Percentiles rank a stretch among this genome's conserved stretches.
phyloP scores from a whole-genome alignment of 2,329 filamentous ascomycete genomes.

The Paecilomyces niveus region DNA sequence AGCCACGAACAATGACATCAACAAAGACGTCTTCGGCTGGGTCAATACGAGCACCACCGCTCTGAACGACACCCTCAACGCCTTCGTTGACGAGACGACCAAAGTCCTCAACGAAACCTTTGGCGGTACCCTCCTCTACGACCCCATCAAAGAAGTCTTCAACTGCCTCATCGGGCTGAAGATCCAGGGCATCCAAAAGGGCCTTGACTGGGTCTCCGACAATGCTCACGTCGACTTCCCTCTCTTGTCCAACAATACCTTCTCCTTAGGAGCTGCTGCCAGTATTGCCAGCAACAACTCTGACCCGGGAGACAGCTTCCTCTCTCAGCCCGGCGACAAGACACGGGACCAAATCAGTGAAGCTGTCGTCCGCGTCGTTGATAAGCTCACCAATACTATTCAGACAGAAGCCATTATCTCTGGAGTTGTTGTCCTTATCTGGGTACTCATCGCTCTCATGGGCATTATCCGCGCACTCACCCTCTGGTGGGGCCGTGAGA shows the following conservation, averaged over 20 bases:
- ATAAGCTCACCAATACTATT: slow-evolving; percentile 61
- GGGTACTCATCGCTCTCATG: slow-evolving; percentile 67
- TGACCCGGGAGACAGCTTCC: slow-evolving; percentile 58
- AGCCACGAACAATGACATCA: slow-evolving; percentile 63
- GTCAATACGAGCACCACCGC: slow-evolving; percentile 76
- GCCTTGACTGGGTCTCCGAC: slow-evolving; percentile 88
- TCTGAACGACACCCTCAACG: slow-evolving; percentile 77
- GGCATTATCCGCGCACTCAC: slow-evolving; percentile 62
- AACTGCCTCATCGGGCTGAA: slow-evolving; percentile 86
- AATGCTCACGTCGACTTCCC: slow-evolving; percentile 79
- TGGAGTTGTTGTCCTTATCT: slow-evolving; percentile 64
- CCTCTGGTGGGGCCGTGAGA: slow-evolving; percentile 54
- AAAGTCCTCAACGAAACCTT: slow-evolving; percentile 69
- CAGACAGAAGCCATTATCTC: slow-evolving; percentile 75
- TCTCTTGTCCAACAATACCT: slow-evolving; percentile 68
- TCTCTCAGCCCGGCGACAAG: slow-evolving; percentile 65
- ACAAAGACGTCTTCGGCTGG: slow-evolving; percentile 77
- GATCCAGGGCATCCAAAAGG: slow-evolving; percentile 74
- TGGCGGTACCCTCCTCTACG: slow-evolving; percentile 70
- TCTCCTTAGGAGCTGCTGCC: slow-evolving; percentile 67
- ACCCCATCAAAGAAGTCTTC: slow-evolving; percentile 71
- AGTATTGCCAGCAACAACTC: slow-evolving; percentile 45
- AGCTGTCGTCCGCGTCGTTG: slow-evolving; percentile 63
- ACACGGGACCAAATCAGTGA: slow-evolving; percentile 75
- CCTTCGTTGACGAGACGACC: slow-evolving; percentile 71